Evolutionary conservation across 176 grass and related monocot genomes (phyloP).

Genomic region (Musa acuminata): DNA sequence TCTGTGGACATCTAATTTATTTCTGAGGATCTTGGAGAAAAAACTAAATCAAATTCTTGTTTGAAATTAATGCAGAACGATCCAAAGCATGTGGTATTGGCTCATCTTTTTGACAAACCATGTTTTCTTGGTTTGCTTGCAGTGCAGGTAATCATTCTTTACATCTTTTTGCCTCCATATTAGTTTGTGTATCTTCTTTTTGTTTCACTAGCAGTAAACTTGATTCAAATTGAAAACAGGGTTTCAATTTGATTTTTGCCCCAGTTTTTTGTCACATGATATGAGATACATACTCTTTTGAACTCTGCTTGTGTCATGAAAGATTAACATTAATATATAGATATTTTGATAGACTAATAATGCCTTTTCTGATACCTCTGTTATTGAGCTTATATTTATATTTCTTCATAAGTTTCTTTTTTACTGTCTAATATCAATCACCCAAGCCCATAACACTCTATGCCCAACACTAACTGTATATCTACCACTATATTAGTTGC

Average conservation of each 20-base stretch:
- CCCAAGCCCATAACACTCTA: too few relatives aligned
- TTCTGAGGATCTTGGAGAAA: background rate
- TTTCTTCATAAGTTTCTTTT: too few relatives aligned
- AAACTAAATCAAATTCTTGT: conserved; percentile 2
- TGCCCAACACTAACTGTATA: too few relatives aligned
- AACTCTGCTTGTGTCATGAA: too few relatives aligned
- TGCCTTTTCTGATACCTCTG: too few relatives aligned
- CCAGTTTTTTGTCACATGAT: too few relatives aligned
- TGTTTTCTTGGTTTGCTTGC: conserved; percentile 95
- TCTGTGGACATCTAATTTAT: background rate
- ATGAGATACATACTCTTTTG: too few relatives aligned
- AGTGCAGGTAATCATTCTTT: conserved; percentile 41
- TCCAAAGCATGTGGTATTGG: conserved; percentile 60
- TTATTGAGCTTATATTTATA: too few relatives aligned
- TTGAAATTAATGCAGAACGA: conserved; percentile 41
- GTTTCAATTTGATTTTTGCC: background rate
- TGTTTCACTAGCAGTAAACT: background rate
- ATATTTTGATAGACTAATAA: too few relatives aligned
- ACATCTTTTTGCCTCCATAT: background rate
- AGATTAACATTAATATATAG: too few relatives aligned
- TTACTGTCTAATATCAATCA: too few relatives aligned
- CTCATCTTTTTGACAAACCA: conserved; percentile 92
- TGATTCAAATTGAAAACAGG: background rate
- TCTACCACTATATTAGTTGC: too few relatives aligned
- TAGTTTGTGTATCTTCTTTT: background rate